Percentiles rank a stretch among this genome's conserved stretches.
phyloP scores from a whole-genome alignment of 805 yeast genomes.

The Yamadazyma insecticola region DNA sequence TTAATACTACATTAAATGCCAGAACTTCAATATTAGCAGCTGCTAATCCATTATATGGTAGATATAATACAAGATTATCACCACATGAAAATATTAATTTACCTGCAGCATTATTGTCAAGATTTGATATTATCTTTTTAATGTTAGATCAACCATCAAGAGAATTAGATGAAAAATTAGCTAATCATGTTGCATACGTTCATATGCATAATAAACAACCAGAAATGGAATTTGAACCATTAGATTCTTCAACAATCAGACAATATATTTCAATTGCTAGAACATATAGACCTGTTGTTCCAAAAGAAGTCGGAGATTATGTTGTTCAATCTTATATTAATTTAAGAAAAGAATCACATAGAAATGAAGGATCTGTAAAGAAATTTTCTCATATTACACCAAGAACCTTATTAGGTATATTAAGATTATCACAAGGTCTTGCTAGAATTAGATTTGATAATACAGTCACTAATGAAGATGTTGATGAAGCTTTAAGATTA shows the following conservation, averaged over 20 bases:
- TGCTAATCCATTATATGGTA: slow-evolving; percentile 95
- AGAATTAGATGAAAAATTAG: slow-evolving; percentile 79
- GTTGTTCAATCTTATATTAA: slow-evolving; percentile 83
- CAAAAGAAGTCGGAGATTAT: slow-evolving; percentile 78
- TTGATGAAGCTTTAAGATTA: slow-evolving; percentile 91
- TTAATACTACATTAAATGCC: slow-evolving; percentile 92
- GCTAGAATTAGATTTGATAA: slow-evolving; percentile 84
- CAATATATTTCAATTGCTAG: slow-evolving; percentile 87
- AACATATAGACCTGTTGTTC: slow-evolving; percentile 77
- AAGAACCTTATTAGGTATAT: slow-evolving; percentile 84
- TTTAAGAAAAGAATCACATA: slow-evolving; percentile 86
- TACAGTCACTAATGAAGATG: slow-evolving; percentile 70
- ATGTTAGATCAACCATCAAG: slow-evolving; percentile 79
- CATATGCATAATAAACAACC: slow-evolving; percentile 94
- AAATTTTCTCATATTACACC: slow-evolving; percentile 93
- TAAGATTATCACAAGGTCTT: slow-evolving; percentile 90
- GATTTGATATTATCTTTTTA: slow-evolving; percentile 87
- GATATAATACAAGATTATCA: slow-evolving; percentile 84
- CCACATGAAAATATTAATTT: slow-evolving; percentile 94
- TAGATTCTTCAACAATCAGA: slow-evolving; percentile 75
- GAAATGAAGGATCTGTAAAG: slow-evolving; percentile 67
- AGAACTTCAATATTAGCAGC: slow-evolving; percentile 95
- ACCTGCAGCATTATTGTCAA: slow-evolving; percentile 92
- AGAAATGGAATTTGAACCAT: slow-evolving; percentile 63
- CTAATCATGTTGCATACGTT: slow-evolving; percentile 91